phyloP scores from a whole-genome alignment of 1,284 basidiomycete genomes.

The Irpex lacteus region DNA sequence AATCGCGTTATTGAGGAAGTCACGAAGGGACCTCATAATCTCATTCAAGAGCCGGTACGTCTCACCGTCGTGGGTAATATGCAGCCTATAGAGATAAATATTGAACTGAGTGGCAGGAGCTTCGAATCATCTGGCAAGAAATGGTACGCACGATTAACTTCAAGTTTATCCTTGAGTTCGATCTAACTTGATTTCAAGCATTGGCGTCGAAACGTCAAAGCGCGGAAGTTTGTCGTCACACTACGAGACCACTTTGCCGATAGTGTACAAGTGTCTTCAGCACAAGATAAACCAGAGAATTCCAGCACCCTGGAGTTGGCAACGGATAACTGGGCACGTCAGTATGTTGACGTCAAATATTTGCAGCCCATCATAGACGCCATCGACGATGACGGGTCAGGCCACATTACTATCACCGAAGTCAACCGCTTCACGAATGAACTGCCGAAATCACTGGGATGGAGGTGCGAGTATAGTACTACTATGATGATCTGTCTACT shows the following conservation, averaged over 20 bases:
- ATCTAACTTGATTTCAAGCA: slow-evolving; percentile 17
- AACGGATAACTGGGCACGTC: slow-evolving; percentile 38
- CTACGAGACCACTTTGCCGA: slow-evolving; percentile 33
- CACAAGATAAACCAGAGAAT: neutral
- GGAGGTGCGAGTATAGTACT: slow-evolving; percentile 28
- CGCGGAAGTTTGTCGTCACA: slow-evolving; percentile 33
- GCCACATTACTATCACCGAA: slow-evolving; percentile 46
- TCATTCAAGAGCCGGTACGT: slow-evolving; percentile 9
- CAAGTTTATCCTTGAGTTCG: slow-evolving; percentile 6
- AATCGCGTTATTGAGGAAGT: slow-evolving; percentile 22
- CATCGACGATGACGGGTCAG: slow-evolving; percentile 47
- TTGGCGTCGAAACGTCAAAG: slow-evolving; percentile 35
- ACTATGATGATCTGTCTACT: slow-evolving; percentile 2
- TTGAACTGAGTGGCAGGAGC: neutral
- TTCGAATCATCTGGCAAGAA: slow-evolving; percentile 10
- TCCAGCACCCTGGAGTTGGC: slow-evolving; percentile 22
- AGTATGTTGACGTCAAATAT: slow-evolving; percentile 38
- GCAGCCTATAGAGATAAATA: neutral
- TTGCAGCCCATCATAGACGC: slow-evolving; percentile 44
- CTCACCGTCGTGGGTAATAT: neutral
- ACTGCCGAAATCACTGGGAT: slow-evolving; percentile 17
- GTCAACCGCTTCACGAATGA: slow-evolving; percentile 40
- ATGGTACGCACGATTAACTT: neutral
- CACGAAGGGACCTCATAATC: slow-evolving; percentile 9
- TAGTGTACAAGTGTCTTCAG: slow-evolving; percentile 14